These are phyloP conservation scores for Nitzschia sp. DNA, from an alignment of 108 stramenopile species.

Conservation along the genomic window DNA sequence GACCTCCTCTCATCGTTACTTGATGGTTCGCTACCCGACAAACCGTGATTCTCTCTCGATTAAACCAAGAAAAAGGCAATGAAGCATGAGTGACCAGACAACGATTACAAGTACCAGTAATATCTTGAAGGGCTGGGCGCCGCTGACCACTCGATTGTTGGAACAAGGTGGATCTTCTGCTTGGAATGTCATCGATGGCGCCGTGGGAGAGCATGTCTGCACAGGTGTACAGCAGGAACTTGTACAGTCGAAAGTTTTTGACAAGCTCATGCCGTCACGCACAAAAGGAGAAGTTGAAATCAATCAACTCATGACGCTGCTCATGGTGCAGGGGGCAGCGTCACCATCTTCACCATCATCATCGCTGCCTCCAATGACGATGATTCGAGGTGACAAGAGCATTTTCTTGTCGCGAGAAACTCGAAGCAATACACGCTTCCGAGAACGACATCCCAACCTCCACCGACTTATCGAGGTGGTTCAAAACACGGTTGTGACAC, in stretches of 20 bases:
- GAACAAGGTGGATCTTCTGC: conserved; percentile 16
- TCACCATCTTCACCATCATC: not conserved
- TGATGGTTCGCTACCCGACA: no score
- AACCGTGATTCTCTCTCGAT: no score
- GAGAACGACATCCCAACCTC: conserved; percentile 34
- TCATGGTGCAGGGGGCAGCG: no score
- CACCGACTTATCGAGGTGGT: conserved; percentile 35
- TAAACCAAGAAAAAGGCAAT: no score
- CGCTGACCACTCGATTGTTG: conserved; percentile 19
- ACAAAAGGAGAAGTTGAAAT: conserved; percentile 33
- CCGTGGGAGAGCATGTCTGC: conserved; percentile 31
- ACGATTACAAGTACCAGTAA: no score
- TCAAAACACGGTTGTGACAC: conserved; percentile 25
- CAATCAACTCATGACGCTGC: conserved; percentile 26
- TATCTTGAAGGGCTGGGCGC: conserved; percentile 11
- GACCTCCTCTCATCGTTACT: no score
- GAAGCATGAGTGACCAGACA: no score
- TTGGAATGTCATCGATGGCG: conserved; percentile 51
- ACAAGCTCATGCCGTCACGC: conserved; percentile 28
- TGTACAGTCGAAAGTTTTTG: conserved; percentile 13
- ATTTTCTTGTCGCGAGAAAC: conserved; percentile 45
- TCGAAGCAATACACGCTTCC: conserved; percentile 30
- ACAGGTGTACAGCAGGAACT: conserved; percentile 16
- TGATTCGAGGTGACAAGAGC: conserved; percentile 47
- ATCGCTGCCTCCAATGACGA: no score